Evolutionary conservation across 2,329 filamentous ascomycete species (phyloP), one percentile per base, ranked within the genome.

Genomic region (Byssochlamys sp.): DNA sequence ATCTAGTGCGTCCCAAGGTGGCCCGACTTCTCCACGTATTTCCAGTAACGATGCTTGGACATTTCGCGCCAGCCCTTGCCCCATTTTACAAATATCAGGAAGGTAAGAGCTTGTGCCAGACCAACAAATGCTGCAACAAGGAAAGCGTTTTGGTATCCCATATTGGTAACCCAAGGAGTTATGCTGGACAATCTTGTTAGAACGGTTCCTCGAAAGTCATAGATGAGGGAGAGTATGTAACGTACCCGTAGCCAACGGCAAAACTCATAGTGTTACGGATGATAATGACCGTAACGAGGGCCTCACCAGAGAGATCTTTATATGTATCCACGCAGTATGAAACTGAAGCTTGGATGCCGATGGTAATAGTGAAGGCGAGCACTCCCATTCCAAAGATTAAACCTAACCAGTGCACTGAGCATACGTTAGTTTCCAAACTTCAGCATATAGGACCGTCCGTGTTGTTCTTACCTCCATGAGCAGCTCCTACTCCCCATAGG

Each of bases 321-420:
- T 80, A 81, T 19, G 69, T 73, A 60, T 81, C 79, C 45, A 81
- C 77, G 59, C 73, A 72, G 59, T 81, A 81, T 24, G 71, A 70
- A 25, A 80, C 68, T 26, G 69, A 72, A 6, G 80, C 60, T 29
- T 75, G 74, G 10, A 78, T 62, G 1, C 77, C 77, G 45, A 80
- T 67, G 1, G 72, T 71, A 54, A 76, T 79, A 12, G 73, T 74
- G 54, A 70, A 61, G 1, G 73, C 76, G 26, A 80, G 74, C 27
- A 78, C 67, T 26, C 75, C 77, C 72, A 80, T 78, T 1, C 75
- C 77, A 31, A 80, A 73, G 2, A 81, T 67, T 4, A 78, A 66
- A 1, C 78, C 80, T 51, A 80, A 73, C 76, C 76, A 78, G 51
- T 80, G 78, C n/a, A 81, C 62, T 3, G 39, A 19, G 19, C 14